Percentiles rank a stretch among this genome's conserved stretches.
phyloP scores from a whole-genome alignment of 1,284 basidiomycete species.

The Sanghuangporus baumii region DNA sequence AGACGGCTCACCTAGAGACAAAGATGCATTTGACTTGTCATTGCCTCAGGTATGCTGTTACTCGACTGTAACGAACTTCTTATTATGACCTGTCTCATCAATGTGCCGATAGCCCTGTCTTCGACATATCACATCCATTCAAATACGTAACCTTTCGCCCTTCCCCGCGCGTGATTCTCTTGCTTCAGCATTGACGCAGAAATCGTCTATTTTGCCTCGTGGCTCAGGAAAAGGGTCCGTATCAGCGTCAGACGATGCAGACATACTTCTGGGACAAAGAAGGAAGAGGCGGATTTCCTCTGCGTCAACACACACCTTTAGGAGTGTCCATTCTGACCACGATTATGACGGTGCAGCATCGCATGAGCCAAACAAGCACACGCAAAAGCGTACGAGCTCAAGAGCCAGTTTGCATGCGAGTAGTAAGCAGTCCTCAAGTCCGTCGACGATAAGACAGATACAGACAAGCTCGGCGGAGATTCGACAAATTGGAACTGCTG shows the following conservation, averaged over 20 bases:
- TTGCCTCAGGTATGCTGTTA: neutral
- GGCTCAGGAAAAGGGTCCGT: slow-evolving; percentile 42
- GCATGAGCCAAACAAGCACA: neutral
- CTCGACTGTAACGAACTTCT: neutral
- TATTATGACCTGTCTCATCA: neutral
- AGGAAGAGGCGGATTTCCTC: slow-evolving; percentile 57
- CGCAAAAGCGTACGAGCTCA: slow-evolving; percentile 27
- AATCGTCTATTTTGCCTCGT: slow-evolving; percentile 32
- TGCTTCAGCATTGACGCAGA: slow-evolving; percentile 64
- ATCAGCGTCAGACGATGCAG: slow-evolving; percentile 62
- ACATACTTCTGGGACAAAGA: slow-evolving; percentile 51
- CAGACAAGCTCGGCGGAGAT: neutral
- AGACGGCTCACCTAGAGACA: neutral
- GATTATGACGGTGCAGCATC: slow-evolving; percentile 20
- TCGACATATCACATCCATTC: slow-evolving; percentile 67
- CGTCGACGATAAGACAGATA: neutral
- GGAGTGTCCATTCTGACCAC: slow-evolving; percentile 40
- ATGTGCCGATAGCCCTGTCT: slow-evolving; percentile 49
- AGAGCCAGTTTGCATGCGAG: slow-evolving; percentile 31
- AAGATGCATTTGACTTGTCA: neutral
- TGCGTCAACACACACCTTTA: slow-evolving; percentile 47
- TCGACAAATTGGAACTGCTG: slow-evolving; percentile 1
- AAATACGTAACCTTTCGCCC: slow-evolving; percentile 76
- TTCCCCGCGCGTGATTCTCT: slow-evolving; percentile 74
- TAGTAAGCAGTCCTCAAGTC: neutral